Base-by-base conservation (phyloP, 306 rosid genomes). In the Glycine tomentella region DNA sequence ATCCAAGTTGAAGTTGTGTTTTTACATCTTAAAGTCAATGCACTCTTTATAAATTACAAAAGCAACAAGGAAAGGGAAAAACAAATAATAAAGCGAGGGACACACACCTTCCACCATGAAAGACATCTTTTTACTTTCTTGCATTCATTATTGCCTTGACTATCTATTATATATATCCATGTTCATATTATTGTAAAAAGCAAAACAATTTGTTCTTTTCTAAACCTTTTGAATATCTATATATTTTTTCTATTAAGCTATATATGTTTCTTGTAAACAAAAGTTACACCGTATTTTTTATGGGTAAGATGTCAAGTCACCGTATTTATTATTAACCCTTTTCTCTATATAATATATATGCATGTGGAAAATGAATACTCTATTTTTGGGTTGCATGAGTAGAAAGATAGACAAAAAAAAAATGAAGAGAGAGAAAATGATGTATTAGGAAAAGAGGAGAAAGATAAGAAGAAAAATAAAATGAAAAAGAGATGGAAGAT, bases 11-110 rank as follows among this genome's bases (percentile, higher is more conserved):
- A 84, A 72, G 36, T 75, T 86, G 86, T 84, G 82, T 71, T 78
- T 69, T 72, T 75, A 55, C 67, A 69, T 80, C 82, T 87, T 80
- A 87, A 90, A 89, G 93, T 89, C 94, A 90, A 92, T 86, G 91
- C 77, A 80, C 80, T 86, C 82, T 80, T 87, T 80, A 76, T 87
- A 77, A 84, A 73, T 56, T 65, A 65, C 15, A 77, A 83, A 83
- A 87, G 76, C 72, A 80, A 83, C 65, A 76, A 83, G 80, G 65
- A 86, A 86, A 63, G 61, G 8, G 8, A 45, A 13, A 63, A 48
- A 12, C 52, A 64, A 66, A 53, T 10, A 70, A 49, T 69, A 58
- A 36, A 66, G 64, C 11, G 56, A 53, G 45, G 74, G 57, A 58
- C 67, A 17, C 59, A 70, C 61, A 52, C 84, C 74, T 86, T 80